Evolutionary conservation across 371 early-diverging fungal genomes (phyloP).

Genomic region (Chytridiales sp.): DNA sequence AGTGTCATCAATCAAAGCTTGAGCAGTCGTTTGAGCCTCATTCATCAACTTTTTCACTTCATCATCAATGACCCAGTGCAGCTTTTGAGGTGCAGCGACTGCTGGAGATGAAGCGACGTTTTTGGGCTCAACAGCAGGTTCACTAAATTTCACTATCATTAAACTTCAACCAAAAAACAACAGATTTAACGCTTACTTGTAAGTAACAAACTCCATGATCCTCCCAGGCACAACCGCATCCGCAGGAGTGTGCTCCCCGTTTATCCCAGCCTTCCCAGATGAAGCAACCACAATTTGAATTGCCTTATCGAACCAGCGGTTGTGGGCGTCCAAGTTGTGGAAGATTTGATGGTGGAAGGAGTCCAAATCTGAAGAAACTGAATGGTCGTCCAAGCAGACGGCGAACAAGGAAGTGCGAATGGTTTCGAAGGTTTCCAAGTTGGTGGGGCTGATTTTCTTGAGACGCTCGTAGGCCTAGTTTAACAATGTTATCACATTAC

Average conservation of each 20-base stretch:
- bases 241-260: constrained; percentile 60
- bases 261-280: constrained; percentile 69
- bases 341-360: constrained; percentile 58
- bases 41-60: constrained; percentile 48
- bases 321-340: constrained; percentile 68
- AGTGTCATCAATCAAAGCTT: constrained; percentile 56
- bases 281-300: constrained; percentile 64
- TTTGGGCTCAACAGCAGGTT: constrained; percentile 2
- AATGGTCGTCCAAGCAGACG: constrained; percentile 71
- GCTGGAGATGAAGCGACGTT: not conserved
- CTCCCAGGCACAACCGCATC: constrained; percentile 74
- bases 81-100: constrained; percentile 25
- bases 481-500: too few species aligned
- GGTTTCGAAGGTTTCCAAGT: constrained; percentile 27
- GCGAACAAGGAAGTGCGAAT: constrained; percentile 65
- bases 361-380: constrained; percentile 22
- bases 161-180: not conserved
- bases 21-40: constrained; percentile 57
- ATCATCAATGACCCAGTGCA: constrained; percentile 55
- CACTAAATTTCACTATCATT: not conserved
- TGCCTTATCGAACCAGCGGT: constrained; percentile 90
- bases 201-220: constrained; percentile 59
- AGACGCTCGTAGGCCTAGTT: constrained; percentile 30
- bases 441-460: constrained; percentile 20
- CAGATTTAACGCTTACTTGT: constrained; percentile 30